Evolutionary conservation across 2,329 filamentous ascomycete species (phyloP).

Genomic region (Chrysoporthe cubensis): DNA sequence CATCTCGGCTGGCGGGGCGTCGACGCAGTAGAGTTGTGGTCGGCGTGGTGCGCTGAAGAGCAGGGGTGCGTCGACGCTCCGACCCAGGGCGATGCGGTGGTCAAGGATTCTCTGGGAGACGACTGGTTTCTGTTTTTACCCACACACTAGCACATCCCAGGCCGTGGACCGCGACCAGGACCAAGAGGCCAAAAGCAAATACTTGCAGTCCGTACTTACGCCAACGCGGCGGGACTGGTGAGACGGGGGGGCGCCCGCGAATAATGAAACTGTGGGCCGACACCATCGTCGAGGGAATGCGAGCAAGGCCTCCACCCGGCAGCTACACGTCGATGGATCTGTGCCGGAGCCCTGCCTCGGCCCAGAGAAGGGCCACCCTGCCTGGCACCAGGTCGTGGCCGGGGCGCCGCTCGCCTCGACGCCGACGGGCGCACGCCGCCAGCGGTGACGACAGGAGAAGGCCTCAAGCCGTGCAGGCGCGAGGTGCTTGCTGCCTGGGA

Average conservation of each 20-base stretch:
- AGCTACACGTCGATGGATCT: slow-evolving; percentile 20
- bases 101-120: slow-evolving; percentile 21
- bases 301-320: slow-evolving; percentile 14
- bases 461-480: neutral
- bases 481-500: neutral
- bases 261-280: slow-evolving; percentile 27
- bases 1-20: neutral
- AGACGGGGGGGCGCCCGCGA: slow-evolving; percentile 13
- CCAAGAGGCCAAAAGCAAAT: slow-evolving; percentile 17
- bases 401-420: neutral
- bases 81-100: slow-evolving; percentile 25
- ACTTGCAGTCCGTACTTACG: neutral
- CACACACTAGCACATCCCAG: slow-evolving; percentile 20
- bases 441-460: neutral
- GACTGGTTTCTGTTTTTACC: slow-evolving; percentile 30
- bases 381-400: neutral
- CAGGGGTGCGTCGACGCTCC: slow-evolving; percentile 8
- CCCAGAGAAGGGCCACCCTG: slow-evolving; percentile 8
- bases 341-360: neutral
- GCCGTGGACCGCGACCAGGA: slow-evolving; percentile 13
- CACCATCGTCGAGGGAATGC: slow-evolving; percentile 10
- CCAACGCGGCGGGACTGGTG: slow-evolving; percentile 18
- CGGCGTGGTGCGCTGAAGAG: slow-evolving; percentile 16
- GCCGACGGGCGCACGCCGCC: neutral
- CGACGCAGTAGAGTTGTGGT: slow-evolving; percentile 22